A percentile compares a stretch with the other conserved stretches of the same genome.
phyloP scores from a whole-genome alignment of 768 basidiomycete species.

The Termitomyces sp. region DNA sequence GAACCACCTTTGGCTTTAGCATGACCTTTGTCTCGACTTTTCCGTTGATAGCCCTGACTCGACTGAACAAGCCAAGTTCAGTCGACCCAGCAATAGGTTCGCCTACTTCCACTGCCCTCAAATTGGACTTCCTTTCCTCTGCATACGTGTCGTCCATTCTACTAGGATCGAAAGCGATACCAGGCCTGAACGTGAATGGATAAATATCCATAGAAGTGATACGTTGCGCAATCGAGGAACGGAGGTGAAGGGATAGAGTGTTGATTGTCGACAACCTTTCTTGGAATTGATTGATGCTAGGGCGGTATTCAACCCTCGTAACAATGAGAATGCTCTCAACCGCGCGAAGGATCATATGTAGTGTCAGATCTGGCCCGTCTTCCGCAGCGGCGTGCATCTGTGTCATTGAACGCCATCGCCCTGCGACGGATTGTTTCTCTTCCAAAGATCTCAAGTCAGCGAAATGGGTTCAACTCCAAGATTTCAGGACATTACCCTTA shows the following conservation, averaged over 20 bases:
- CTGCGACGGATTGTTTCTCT: conserved; percentile 20
- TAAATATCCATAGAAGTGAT: conserved; percentile 16
- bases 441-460: not conserved
- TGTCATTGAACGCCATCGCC: conserved; percentile 18
- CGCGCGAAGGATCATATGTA: not conserved
- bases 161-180: conserved; percentile 4
- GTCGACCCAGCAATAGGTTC: conserved; percentile 19
- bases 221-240: conserved; percentile 11
- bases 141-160: conserved; percentile 19
- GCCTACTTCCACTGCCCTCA: not conserved
- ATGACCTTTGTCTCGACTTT: conserved; percentile 5
- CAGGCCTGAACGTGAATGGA: not conserved
- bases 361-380: not conserved
- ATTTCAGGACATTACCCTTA: conserved; percentile 8
- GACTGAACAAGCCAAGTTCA: conserved; percentile 17
- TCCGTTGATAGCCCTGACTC: not conserved
- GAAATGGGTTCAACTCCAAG: no score
- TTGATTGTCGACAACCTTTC: conserved; percentile 11
- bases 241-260: conserved; percentile 12
- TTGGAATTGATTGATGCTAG: not conserved
- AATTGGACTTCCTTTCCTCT: not conserved
- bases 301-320: not conserved
- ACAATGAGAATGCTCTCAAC: not conserved
- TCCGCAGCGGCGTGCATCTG: not conserved
- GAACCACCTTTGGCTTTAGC: conserved; percentile 20